Evolutionary conservation across 2,329 filamentous ascomycete genomes (phyloP), one percentile per base, ranked within the genome.

Genomic region (Trichothecium sympodiale): DNA sequence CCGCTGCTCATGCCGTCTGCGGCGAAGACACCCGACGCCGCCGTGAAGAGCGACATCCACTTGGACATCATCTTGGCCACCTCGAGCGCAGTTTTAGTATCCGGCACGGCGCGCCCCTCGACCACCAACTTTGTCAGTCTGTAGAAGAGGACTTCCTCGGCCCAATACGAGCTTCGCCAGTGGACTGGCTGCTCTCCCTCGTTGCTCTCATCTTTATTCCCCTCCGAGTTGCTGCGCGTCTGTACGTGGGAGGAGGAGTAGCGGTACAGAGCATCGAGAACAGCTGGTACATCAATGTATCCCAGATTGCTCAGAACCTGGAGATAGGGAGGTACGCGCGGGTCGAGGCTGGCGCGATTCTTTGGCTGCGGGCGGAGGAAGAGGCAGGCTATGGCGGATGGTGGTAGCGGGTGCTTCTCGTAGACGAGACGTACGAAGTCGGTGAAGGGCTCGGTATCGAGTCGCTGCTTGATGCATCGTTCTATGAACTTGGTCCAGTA

Each of bases 81-180:
- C 15, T 67, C 60, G 8, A 76, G 45, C 0, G 67, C 71, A n/a
- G 70, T 64, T 18, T 62, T 53, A 13, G 56, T 48, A 17, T 59
- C 61, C 38, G 52, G 57, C 33, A 76, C 69, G 2, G 62, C 65
- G 1, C 51, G 56, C 0, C 67, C 71, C 33, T 71, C 62, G 2
- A 67, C 81, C 34, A 96, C 87, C 0, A 80, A 83, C 59, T 93
- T 94, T 3, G 86, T 85, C 34, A 98, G 86, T 4, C 88, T 79
- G 56, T 94, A 93, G 51, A 95, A 81, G 59, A 96, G 84, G 34
- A 91, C 80, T 60, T 95, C 94, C 54, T 98, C 91, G 1, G 81
- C 56, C 40, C 62, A 62, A 43, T 73, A 77, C 1, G 74, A 78
- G 52, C 57, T 71, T 35, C 54, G 60, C 74, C 75, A 80, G 41